Base-by-base conservation (phyloP, 768 basidiomycete genomes). In the Coprinopsis marcescibilis region DNA sequence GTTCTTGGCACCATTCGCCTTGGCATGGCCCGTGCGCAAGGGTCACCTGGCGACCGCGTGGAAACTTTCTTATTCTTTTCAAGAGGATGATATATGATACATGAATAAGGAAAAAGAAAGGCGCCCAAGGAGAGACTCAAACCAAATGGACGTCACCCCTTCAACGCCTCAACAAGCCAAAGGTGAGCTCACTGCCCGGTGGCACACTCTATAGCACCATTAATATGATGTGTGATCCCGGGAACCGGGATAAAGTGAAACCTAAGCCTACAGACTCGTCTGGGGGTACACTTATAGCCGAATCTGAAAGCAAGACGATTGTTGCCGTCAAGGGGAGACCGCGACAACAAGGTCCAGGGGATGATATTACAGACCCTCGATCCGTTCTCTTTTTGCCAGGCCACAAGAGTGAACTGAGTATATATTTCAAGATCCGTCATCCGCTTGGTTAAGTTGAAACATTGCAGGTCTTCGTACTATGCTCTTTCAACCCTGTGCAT, bases 391-490 rank as follows among this genome's bases (percentile, higher is more conserved):
- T 79, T 33, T 64, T 82, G 24, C 60, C 64, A 23, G 78, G 73
- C n/a, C 87, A 89, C 54, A 72, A 74, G 49, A 68, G 80, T 26
- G 82, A 85, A 63, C 82, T 80, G 60, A 30, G 51, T 25, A 14
- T 21, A 39, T 25, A 13, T 32, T 26, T 23, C 8, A 23, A 17
- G 29, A n/a, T 32, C 11, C 15, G 15, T n/a, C 38, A 40, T 20
- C 20, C 11, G 7, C 21, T 40, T n/a, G n/a, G n/a, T n/a, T n/a
- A n/a, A n/a, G n/a, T n/a, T n/a, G n/a, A n/a, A n/a, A n/a, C n/a
- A n/a, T n/a, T n/a, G n/a, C n/a, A 89, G 87, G 85, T 91, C 5
- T 91, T 89, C 45, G 80, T 86, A 4, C n/a, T n/a, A n/a, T 86
- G 85, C 46, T 77, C 83, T 3, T 91, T 85, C 72, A 90, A 87